These are phyloP conservation scores for Leccinum olivaceopallidum DNA, from an alignment of 768 basidiomycete genomes.

Conservation along the genomic window DNA sequence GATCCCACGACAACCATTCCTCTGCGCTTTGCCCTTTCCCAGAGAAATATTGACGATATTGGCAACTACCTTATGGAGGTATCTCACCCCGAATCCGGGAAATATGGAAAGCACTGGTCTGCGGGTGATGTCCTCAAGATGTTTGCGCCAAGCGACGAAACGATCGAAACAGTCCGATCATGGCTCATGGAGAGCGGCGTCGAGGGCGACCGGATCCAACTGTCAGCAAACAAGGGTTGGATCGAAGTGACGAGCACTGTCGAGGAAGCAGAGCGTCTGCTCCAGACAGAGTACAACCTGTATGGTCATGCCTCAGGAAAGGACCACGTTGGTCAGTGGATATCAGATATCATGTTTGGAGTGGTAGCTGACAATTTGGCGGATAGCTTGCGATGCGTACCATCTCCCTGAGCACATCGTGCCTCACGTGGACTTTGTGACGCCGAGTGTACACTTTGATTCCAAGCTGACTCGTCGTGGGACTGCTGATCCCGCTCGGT, in stretches of 20 bases:
- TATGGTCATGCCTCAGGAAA: constrained; percentile 31
- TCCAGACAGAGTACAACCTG: constrained; percentile 35
- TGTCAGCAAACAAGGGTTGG: constrained; percentile 26
- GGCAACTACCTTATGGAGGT: constrained; percentile 33
- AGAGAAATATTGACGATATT: constrained; percentile 31
- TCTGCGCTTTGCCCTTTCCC: constrained; percentile 33
- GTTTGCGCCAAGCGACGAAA: constrained; percentile 31
- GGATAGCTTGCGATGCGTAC: constrained; percentile 35
- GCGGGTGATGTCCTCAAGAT: constrained; percentile 24
- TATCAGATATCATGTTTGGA: neutral
- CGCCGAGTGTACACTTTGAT: constrained; percentile 36
- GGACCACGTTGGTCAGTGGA: constrained; percentile 30
- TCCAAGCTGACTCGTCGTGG: constrained; percentile 20
- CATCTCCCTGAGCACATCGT: constrained; percentile 33
- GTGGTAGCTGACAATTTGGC: neutral
- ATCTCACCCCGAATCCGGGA: constrained; percentile 34
- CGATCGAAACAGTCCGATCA: constrained; percentile 24
- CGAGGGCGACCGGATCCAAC: constrained; percentile 19
- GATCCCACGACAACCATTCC: constrained; percentile 30
- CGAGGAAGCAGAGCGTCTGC: constrained; percentile 35
- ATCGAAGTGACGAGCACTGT: constrained; percentile 30
- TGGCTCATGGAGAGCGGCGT: constrained; percentile 35
- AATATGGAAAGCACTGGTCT: constrained; percentile 37
- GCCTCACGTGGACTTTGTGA: constrained; percentile 37
- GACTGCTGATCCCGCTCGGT: neutral